These are phyloP conservation scores for Saururus chinensis DNA, from an alignment of 164 flowering plant genomes.

Conservation along the genomic window DNA sequence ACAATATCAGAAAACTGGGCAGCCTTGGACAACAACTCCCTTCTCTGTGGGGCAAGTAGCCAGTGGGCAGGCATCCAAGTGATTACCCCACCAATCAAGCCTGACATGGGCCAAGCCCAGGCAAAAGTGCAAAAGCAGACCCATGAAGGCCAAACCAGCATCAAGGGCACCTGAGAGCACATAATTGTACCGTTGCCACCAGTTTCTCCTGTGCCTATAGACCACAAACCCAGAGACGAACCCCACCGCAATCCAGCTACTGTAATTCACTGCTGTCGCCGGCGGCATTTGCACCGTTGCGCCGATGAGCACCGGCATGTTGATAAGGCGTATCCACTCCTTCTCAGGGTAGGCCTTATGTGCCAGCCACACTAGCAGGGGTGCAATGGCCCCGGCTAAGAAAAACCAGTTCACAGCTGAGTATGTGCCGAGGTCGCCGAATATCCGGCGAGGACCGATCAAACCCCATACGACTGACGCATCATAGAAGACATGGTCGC, in stretches of 20 bases:
- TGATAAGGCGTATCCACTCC: slow-evolving; percentile 66
- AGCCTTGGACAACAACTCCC: slow-evolving; percentile 47
- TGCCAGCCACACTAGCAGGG: slow-evolving; percentile 55
- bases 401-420: slow-evolving; percentile 70
- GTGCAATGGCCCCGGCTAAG: slow-evolving; percentile 64
- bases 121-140: slow-evolving; percentile 47
- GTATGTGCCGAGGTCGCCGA: slow-evolving; percentile 58
- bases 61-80: slow-evolving; percentile 59
- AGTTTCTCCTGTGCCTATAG: slow-evolving; percentile 46
- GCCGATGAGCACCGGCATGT: slow-evolving; percentile 64
- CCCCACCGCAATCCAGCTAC: slow-evolving; percentile 53
- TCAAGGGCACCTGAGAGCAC: too few relatives aligned
- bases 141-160: slow-evolving; percentile 86
- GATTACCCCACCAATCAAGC: slow-evolving; percentile 67
- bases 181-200: slow-evolving; percentile 65
- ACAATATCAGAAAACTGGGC: slow-evolving; percentile 51
- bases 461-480: slow-evolving; percentile 90
- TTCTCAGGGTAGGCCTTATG: slow-evolving; percentile 53
- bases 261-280: slow-evolving; percentile 70
- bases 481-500: slow-evolving; percentile 64
- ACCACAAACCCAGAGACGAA: slow-evolving; percentile 57
- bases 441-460: slow-evolving; percentile 66
- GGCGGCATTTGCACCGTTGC: slow-evolving; percentile 69
- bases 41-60: slow-evolving; percentile 68
- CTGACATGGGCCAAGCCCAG: slow-evolving; percentile 38